Base-by-base conservation (phyloP, 2,329 filamentous ascomycete genomes). In the Trichoderma citrinoviride region DNA sequence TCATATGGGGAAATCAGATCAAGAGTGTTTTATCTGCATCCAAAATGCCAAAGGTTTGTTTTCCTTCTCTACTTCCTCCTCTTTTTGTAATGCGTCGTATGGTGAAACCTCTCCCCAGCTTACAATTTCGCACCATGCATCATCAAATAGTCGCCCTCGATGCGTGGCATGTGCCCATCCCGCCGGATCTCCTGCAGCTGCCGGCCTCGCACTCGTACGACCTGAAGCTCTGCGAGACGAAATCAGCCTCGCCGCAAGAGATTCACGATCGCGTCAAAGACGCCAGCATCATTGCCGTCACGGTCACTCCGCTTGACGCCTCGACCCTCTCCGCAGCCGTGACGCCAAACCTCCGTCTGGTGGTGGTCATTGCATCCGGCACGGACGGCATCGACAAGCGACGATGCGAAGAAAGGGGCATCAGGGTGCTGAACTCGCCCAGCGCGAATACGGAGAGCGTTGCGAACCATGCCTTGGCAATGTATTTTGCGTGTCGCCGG, bases 401-500 rank as follows among this genome's bases (percentile, higher is more conserved):
- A 15, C 23, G 29, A 27, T 57, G 54, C 23, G 44, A 57, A 21
- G 23, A 17, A 19, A 44, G 54, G 4, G 40, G 40, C 5, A 57
- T 57, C 3, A 57, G 23, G 23, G 54, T 57, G 8, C 40, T 57
- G 7, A 57, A 57, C 10, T 15, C 23, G 2, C 54, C 54, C 1
- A 27, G 15, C 6, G 40, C 54, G 19, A 57, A 57, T 46, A n/a
- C 40, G 15, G 54, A 57, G 10, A 57, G 40, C 7, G 54, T 57
- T 29, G 54, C 54, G 21, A 44, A 57, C 15, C 54, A 57, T 29
- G 40, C 27, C 7, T 2, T 57, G 3, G 54, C 40, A 3, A 29
- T 44, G 40, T 57, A 57, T 19, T 57, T 57, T n/a, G 54, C 41
- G 7, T 46, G 54, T 3, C 54, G 54, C n/a, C 54, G 54, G 27